A percentile compares a stretch with the other conserved stretches of the same genome.
Conservation (phyloP, 306 rosid species). For the Cucurbita ficifolia region DNA sequence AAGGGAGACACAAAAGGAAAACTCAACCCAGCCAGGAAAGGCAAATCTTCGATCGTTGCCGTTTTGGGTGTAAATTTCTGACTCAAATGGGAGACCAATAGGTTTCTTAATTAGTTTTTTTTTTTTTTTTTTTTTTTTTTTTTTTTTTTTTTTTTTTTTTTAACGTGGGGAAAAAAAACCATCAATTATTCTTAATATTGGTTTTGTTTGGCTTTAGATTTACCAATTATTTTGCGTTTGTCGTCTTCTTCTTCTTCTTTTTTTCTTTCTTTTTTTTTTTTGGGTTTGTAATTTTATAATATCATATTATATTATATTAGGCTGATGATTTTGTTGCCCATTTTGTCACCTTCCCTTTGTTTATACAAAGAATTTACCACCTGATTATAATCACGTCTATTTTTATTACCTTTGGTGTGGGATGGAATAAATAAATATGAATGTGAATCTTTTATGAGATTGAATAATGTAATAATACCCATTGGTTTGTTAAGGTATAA, state of each 20-base stretch:
- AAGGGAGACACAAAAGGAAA: not conserved
- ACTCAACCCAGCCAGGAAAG: not conserved
- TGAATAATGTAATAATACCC: not conserved
- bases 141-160: not conserved
- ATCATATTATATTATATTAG: not conserved
- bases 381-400: not conserved
- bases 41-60: not conserved
- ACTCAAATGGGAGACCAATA: not conserved
- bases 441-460: not conserved
- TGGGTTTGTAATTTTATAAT: not conserved
- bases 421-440: not conserved
- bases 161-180: not conserved
- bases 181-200: slow-evolving; percentile 15
- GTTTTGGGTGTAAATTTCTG: slow-evolving; percentile 9
- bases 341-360: not conserved
- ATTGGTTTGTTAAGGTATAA: not conserved
- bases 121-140: too few species aligned
- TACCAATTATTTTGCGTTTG: slow-evolving; percentile 25
- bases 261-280: not conserved
- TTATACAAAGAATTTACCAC: not conserved
- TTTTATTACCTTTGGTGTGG: not conserved
- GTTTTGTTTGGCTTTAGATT: slow-evolving; percentile 27
- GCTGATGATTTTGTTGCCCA: not conserved
- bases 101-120: slow-evolving; percentile 1
- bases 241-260: slow-evolving; percentile 4